Evolutionary conservation across 2,329 filamentous ascomycete species (phyloP), one percentile per base, ranked within the genome.

Genomic region (Pseudogymnoascus sp.): DNA sequence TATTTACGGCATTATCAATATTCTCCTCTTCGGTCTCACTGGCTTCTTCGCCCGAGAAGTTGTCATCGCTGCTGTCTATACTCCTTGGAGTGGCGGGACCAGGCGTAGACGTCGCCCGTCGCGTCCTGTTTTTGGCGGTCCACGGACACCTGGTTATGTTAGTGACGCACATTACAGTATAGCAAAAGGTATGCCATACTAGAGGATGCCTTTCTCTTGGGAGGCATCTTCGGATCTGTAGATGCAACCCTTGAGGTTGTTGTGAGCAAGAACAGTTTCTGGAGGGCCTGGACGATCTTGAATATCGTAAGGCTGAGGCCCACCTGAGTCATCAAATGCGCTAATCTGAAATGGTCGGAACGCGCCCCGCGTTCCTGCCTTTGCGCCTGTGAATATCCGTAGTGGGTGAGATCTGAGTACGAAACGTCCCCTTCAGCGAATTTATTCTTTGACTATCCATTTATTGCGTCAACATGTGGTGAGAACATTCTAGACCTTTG

Each of bases 171-270:
- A 63, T 64, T 38, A 52, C 61, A 59, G 55, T 67, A 64, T 60
- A 71, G 68, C 66, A 69, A 66, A 63, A 18, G 62, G 66, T 69
- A 67, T 67, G 67, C 63, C 75, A 74, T 78, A 81, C 79, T 79
- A 61, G 79, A 76, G 67, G 78, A 70, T 65, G 88, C 88, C 78
- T 91, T 91, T 72, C 88, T 83, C 77, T 91, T 91, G 16, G 82
- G 79, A 66, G 88, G 83, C 88, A 91, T 91, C 63, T 67, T 72
- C 38, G 35, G n/a, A 12, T 60, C 33, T 60, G 60, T 61, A 61
- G 60, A 45, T 61, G 37, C 37, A 52, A 61, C 37, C 37, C 28
- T 14, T 52, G 41, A 61, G 41, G 37, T 61, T 43, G 37, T 61
- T 12, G 35, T 61, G 37, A 38, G n/a, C 58, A 60, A 60, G 58